These are phyloP conservation scores for Sungouiella thailandica DNA, from an alignment of 805 yeast genomes.

Conservation along the genomic window DNA sequence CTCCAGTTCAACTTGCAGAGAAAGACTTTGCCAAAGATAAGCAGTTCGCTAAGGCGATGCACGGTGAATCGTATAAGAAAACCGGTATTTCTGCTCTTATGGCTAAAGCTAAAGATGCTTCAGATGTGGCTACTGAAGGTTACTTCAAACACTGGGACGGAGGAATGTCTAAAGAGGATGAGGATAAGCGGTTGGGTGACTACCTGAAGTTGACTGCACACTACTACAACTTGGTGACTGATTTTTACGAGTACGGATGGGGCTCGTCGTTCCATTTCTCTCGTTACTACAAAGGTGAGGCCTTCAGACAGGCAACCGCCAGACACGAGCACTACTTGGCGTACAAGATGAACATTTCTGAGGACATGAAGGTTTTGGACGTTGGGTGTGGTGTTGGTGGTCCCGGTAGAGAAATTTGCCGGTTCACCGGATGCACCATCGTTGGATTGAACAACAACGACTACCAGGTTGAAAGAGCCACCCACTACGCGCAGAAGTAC, in stretches of 20 bases:
- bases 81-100: slow-evolving; percentile 75
- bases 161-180: slow-evolving; percentile 67
- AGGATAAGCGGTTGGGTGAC: slow-evolving; percentile 70
- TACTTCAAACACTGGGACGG: slow-evolving; percentile 98
- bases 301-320: slow-evolving; percentile 90
- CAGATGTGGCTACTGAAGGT: slow-evolving; percentile 77
- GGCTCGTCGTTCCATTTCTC: slow-evolving; percentile 98
- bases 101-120: slow-evolving; percentile 69
- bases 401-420: slow-evolving; percentile 92
- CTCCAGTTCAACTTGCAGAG: slow-evolving; percentile 30
- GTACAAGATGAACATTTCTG: slow-evolving; percentile 70
- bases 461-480: slow-evolving; percentile 91
- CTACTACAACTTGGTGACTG: slow-evolving; percentile 95
- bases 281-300: slow-evolving; percentile 88
- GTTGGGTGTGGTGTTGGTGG: slow-evolving; percentile 99
- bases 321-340: slow-evolving; percentile 97
- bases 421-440: slow-evolving; percentile 82
- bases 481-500: slow-evolving; percentile 63
- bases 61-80: slow-evolving; percentile 67
- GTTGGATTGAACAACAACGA: slow-evolving; percentile 96
- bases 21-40: slow-evolving; percentile 58
- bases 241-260: slow-evolving; percentile 99
- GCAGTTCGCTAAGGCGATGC: slow-evolving; percentile 78
- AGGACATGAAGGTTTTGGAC: slow-evolving; percentile 83
- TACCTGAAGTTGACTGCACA: slow-evolving; percentile 90